Evolutionary conservation across 2,329 filamentous ascomycete species (phyloP).

Genomic region (Stachybotrys echinatus): DNA sequence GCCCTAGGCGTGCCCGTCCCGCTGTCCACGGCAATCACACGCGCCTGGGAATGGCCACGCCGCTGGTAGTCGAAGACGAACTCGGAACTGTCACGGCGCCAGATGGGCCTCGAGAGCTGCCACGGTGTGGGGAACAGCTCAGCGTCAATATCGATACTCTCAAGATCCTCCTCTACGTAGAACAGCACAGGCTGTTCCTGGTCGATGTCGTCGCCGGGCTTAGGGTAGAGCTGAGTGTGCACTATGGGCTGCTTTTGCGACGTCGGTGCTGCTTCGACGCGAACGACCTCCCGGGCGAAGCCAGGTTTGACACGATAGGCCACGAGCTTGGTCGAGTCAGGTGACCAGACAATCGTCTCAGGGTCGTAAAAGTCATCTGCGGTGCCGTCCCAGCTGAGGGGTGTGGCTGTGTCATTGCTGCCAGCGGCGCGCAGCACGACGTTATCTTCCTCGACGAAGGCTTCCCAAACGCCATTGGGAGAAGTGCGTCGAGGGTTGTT

Average conservation of each 20-base stretch:
- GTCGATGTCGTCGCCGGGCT: constrained; percentile 6
- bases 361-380: constrained; percentile 6
- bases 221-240: constrained; percentile 4
- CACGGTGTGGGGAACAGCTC: constrained; percentile 5
- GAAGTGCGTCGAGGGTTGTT: constrained; percentile 4
- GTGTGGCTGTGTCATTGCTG: constrained; percentile 2
- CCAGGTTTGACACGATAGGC: constrained; percentile 4
- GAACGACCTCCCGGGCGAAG: constrained; percentile 3
- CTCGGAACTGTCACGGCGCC: constrained; percentile 5
- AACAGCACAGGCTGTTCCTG: constrained; percentile 5
- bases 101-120: constrained; percentile 4
- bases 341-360: constrained; percentile 6
- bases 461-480: constrained; percentile 4
- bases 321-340: constrained; percentile 5
- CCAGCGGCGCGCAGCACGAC: constrained; percentile 1
- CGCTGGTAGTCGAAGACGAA: constrained; percentile 6
- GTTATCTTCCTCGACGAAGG: constrained; percentile 3
- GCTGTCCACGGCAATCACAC: constrained; percentile 3
- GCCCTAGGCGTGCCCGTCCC: constrained; percentile 1
- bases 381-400: constrained; percentile 3
- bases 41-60: constrained; percentile 3
- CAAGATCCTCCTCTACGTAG: constrained; percentile 1
- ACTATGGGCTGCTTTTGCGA: constrained; percentile 6
- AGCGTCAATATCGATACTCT: constrained; percentile 4
- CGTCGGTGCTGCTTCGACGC: constrained; percentile 4